Conservation (phyloP, 805 yeast species). For the Jamesozyma jinghongensis region DNA sequence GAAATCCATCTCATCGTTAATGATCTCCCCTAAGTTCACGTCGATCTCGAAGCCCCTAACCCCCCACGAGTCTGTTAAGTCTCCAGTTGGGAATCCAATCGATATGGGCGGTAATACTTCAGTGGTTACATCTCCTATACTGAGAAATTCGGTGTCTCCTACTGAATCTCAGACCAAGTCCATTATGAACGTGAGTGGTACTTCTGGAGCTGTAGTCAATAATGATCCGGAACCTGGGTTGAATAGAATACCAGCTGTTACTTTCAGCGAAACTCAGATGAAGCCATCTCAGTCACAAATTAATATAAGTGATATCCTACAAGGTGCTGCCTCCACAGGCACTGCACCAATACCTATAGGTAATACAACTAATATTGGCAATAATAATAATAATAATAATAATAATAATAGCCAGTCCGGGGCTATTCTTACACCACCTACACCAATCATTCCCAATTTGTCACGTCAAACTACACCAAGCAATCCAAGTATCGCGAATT, state of each 20-base stretch:
- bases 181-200: conserved; percentile 24
- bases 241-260: conserved; percentile 27
- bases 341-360: neutral
- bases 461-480: too few relatives aligned
- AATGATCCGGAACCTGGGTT: conserved; percentile 25
- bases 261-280: conserved; percentile 23
- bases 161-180: conserved; percentile 16
- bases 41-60: conserved; percentile 1
- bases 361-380: neutral
- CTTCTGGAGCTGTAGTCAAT: conserved; percentile 26
- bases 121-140: conserved; percentile 4
- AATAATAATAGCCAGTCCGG: conserved; percentile 10
- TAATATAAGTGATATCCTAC: neutral
- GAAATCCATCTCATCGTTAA: neutral
- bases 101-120: neutral
- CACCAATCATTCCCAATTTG: neutral
- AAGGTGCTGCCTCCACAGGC: too few relatives aligned
- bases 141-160: conserved; percentile 18
- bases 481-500: too few relatives aligned
- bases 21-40: conserved; percentile 5
- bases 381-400: neutral
- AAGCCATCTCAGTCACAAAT: conserved; percentile 7
- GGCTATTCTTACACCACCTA: neutral
- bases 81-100: neutral
- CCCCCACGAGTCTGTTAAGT: conserved; percentile 1